Evolutionary conservation across 257 asterid genomes (phyloP), one percentile per base, ranked within the genome.

Genomic region (Lithospermum erythrorhizon): DNA sequence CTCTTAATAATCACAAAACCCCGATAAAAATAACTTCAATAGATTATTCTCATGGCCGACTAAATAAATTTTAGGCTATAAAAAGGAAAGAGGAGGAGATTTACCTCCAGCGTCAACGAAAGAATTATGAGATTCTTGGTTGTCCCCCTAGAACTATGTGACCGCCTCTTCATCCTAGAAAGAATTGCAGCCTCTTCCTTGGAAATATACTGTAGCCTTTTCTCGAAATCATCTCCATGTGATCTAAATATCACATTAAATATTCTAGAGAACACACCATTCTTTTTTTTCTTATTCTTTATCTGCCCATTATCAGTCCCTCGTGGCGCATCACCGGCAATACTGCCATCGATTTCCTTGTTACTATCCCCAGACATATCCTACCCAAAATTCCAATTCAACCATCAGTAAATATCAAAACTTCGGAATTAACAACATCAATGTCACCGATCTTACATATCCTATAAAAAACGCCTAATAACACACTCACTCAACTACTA

Each of bases 161-260:
- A 71, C 24, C 95, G 95, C 68, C 58, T 86, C 48, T 71, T 75
- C 27, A 85, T 79, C 76, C 91, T 81, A 41, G 82, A 66, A 68
- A 81, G 86, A 69, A 86, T 82, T 30, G 82, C 67, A 60, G 86
- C 86, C 83, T 91, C 98, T 78, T 91, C 95, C 83, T 86, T 91
- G 45, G 94, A 76, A 71, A 91, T 86, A 66, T 86, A 74, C 75
- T 88, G 71, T 87, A 91, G 72, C 73, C 97, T 78, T 81, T 88
- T 88, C 80, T 88, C 97, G 59, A 86, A 86, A 77, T 91, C 95
- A 53, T 86, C 90, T 59, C 85, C 81, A 51, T 65, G 81, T 25
- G 70, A 68, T 74, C 95, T 72, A 66, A 83, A 84, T 65, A 91
- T 55, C 32, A 79, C 80, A 72, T 73, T 76, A 94, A 94, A 91